These are phyloP conservation scores for Penicillium arizonense DNA, from an alignment of 495 filamentous ascomycete species.

Conservation along the genomic window DNA sequence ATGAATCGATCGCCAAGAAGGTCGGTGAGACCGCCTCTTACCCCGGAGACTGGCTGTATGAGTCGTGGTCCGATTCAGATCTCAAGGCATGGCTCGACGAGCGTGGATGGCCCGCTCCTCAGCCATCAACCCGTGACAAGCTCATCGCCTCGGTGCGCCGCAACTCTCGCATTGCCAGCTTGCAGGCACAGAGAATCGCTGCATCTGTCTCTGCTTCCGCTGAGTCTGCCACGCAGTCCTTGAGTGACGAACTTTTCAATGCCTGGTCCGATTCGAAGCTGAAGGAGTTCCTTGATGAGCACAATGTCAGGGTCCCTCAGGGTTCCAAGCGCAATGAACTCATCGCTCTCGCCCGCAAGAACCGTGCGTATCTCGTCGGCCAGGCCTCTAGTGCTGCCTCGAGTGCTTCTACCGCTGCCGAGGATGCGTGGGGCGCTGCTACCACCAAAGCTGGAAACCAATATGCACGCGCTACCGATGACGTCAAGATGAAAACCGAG, in stretches of 20 bases:
- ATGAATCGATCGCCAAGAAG: constrained; percentile 79
- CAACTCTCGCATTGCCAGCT: constrained; percentile 76
- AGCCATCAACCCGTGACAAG: constrained; percentile 82
- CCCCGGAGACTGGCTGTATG: constrained; percentile 95
- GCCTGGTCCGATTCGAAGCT: constrained; percentile 82
- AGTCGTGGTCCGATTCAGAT: constrained; percentile 77
- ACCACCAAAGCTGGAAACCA: constrained; percentile 79
- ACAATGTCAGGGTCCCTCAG: constrained; percentile 79
- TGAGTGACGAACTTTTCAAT: constrained; percentile 82
- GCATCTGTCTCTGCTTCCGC: constrained; percentile 65
- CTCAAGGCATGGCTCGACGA: constrained; percentile 85
- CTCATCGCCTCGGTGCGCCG: constrained; percentile 87
- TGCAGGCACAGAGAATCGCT: constrained; percentile 58
- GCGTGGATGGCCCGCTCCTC: constrained; percentile 82
- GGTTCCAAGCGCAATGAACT: constrained; percentile 89
- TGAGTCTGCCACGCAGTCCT: constrained; percentile 61
- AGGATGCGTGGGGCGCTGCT: constrained; percentile 72
- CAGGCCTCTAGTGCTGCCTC: constrained; percentile 53
- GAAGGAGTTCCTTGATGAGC: constrained; percentile 76
- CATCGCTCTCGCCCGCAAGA: constrained; percentile 84
- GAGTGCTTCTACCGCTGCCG: constrained; percentile 48
- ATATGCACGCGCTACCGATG: constrained; percentile 72
- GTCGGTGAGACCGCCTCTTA: constrained; percentile 76
- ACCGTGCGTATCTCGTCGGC: constrained; percentile 71
- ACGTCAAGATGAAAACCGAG: constrained; percentile 60